A percentile compares a stretch with the other conserved stretches of the same genome.
Conservation (phyloP, 371 early-diverging fungal genomes). For the Lichtheimia corymbifera region DNA sequence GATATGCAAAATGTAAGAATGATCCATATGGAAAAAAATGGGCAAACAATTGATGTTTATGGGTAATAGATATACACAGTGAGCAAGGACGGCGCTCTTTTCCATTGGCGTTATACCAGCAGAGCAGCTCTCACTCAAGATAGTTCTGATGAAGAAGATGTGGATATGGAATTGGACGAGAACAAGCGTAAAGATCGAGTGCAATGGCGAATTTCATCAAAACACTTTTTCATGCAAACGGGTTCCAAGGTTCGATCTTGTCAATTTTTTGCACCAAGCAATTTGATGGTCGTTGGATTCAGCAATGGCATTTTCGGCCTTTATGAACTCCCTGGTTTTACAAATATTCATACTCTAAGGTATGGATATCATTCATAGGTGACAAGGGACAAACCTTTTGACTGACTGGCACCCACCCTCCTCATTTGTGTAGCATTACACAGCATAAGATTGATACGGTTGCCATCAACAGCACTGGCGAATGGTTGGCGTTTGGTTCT, state of each 20-base stretch:
- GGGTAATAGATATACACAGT: slow-evolving; percentile 76
- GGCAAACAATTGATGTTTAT: background rate
- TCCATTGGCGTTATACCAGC: slow-evolving; percentile 73
- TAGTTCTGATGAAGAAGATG: slow-evolving; percentile 44
- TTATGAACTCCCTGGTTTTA: slow-evolving; percentile 93
- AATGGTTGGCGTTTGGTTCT: slow-evolving; percentile 97
- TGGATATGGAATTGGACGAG: slow-evolving; percentile 55
- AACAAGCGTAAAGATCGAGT: slow-evolving; percentile 45
- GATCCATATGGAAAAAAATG: background rate
- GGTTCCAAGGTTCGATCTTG: slow-evolving; percentile 78
- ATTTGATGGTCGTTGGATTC: slow-evolving; percentile 90
- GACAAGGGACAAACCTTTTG: too few species aligned
- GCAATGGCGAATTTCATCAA: slow-evolving; percentile 66
- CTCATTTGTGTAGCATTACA: slow-evolving; percentile 76
- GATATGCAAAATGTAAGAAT: slow-evolving; percentile 65
- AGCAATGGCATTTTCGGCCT: slow-evolving; percentile 93
- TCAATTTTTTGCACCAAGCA: slow-evolving; percentile 74
- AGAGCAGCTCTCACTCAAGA: slow-evolving; percentile 27
- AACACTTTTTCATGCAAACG: slow-evolving; percentile 73
- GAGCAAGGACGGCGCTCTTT: slow-evolving; percentile 87
- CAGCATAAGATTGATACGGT: slow-evolving; percentile 90
- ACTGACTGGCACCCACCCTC: too few species aligned
- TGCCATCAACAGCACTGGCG: slow-evolving; percentile 87
- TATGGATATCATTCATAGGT: slow-evolving; percentile 21
- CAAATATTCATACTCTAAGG: slow-evolving; percentile 85